Conservation (phyloP, 306 rosid species). For the Alnus glutinosa region DNA sequence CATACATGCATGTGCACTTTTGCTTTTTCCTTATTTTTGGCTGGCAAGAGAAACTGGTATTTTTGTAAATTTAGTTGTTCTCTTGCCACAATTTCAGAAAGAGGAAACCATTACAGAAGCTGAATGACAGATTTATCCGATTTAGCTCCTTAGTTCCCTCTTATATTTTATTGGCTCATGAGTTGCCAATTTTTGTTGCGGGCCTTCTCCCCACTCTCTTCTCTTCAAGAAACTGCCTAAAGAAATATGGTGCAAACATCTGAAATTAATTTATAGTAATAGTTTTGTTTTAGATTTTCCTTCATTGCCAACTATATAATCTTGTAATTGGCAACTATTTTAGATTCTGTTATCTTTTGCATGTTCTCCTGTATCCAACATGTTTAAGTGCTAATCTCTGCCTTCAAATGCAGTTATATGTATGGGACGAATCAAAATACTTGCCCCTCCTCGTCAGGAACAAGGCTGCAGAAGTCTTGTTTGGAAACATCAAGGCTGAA, state of each 20-base stretch:
- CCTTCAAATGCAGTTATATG: constrained; percentile 53
- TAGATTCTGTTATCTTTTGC: constrained; percentile 9
- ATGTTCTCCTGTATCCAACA: neutral
- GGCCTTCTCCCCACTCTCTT: too few species aligned
- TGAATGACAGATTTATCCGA: neutral
- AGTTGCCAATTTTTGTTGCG: neutral
- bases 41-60: neutral
- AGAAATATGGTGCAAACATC: neutral
- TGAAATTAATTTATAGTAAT: neutral
- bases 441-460: constrained; percentile 67
- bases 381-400: constrained; percentile 13
- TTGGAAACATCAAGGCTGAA: constrained; percentile 79
- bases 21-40: neutral
- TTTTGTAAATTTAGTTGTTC: neutral
- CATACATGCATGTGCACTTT: neutral
- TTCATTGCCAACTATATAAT: neutral
- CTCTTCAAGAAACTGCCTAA: neutral
- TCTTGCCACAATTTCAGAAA: neutral
- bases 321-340: neutral
- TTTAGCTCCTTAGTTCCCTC: neutral
- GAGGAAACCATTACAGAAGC: neutral
- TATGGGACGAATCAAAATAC: constrained; percentile 76
- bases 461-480: constrained; percentile 75
- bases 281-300: neutral
- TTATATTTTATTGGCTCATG: neutral